Evolutionary conservation across 257 asterid species (phyloP).

Genomic region (Capsicum chinense): DNA sequence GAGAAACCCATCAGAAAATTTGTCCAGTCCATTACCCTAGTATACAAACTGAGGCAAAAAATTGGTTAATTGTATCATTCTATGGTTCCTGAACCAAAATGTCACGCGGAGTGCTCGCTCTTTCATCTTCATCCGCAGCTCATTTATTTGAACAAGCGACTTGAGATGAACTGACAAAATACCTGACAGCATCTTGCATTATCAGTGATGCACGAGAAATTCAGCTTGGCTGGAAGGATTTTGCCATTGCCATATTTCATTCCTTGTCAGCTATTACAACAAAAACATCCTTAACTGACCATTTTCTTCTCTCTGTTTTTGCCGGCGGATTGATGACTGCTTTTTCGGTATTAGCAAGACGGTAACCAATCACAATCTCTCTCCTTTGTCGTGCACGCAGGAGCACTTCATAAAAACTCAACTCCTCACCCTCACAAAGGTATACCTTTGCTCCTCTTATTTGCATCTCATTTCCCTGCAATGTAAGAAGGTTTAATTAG

Average conservation of each 20-base stretch:
- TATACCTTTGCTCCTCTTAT: slow-evolving; percentile 77
- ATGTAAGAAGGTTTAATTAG: slow-evolving; percentile 20
- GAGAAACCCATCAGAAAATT: neutral
- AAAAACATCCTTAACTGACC: slow-evolving; percentile 76
- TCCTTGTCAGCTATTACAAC: slow-evolving; percentile 86
- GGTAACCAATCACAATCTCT: slow-evolving; percentile 82
- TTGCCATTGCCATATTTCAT: slow-evolving; percentile 32
- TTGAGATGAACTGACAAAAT: neutral
- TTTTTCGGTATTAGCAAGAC: slow-evolving; percentile 63
- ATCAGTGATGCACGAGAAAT: neutral
- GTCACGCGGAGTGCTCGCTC: neutral
- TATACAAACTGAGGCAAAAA: neutral
- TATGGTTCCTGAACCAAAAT: slow-evolving; percentile 17
- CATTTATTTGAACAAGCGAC: slow-evolving; percentile 24
- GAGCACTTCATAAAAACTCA: slow-evolving; percentile 84
- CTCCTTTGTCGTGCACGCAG: slow-evolving; percentile 82
- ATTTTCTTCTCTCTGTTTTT: slow-evolving; percentile 62
- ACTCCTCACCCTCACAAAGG: slow-evolving; percentile 64
- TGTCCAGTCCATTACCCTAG: neutral
- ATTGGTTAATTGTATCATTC: neutral
- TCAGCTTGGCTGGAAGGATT: slow-evolving; percentile 11
- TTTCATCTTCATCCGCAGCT: slow-evolving; percentile 23
- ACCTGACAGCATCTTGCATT: slow-evolving; percentile 12
- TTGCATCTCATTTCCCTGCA: slow-evolving; percentile 90
- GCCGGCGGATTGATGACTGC: slow-evolving; percentile 73